Evolutionary conservation across 257 asterid species (phyloP).

Genomic region (Forsythia viridissima): DNA sequence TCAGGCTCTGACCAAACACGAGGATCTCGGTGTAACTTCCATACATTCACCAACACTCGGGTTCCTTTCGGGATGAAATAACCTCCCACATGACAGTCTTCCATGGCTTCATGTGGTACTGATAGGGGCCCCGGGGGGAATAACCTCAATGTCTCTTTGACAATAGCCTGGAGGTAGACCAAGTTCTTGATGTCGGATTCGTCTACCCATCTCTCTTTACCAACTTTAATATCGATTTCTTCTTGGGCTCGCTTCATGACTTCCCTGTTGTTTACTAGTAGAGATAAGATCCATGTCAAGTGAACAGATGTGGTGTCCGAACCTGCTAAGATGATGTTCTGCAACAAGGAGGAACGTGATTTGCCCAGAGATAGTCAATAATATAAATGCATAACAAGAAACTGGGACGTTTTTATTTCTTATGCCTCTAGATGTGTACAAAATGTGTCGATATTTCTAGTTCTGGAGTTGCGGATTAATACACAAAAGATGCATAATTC

Average conservation of each 20-base stretch:
- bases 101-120: slow-evolving; percentile 39
- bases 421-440: no score
- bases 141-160: slow-evolving; percentile 52
- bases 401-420: no score
- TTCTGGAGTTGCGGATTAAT: no score
- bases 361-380: no score
- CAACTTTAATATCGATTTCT: slow-evolving; percentile 46
- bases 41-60: slow-evolving; percentile 35
- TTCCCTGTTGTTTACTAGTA: slow-evolving; percentile 38
- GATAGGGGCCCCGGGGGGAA: slow-evolving; percentile 52
- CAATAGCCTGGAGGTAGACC: slow-evolving; percentile 48
- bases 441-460: no score
- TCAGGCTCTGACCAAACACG: slow-evolving; percentile 48
- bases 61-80: slow-evolving; percentile 43
- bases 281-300: slow-evolving; percentile 49
- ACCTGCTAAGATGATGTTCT: slow-evolving; percentile 62
- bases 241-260: slow-evolving; percentile 39
- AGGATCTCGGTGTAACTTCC: slow-evolving; percentile 61
- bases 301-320: slow-evolving; percentile 50
- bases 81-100: slow-evolving; percentile 43
- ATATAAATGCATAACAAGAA: no score
- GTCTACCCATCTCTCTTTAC: slow-evolving; percentile 50
- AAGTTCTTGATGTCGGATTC: slow-evolving; percentile 49
- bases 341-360: neutral
- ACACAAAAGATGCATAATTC: no score